Conservation (phyloP, 2,329 filamentous ascomycete genomes). For the Alternaria ethzedia region DNA sequence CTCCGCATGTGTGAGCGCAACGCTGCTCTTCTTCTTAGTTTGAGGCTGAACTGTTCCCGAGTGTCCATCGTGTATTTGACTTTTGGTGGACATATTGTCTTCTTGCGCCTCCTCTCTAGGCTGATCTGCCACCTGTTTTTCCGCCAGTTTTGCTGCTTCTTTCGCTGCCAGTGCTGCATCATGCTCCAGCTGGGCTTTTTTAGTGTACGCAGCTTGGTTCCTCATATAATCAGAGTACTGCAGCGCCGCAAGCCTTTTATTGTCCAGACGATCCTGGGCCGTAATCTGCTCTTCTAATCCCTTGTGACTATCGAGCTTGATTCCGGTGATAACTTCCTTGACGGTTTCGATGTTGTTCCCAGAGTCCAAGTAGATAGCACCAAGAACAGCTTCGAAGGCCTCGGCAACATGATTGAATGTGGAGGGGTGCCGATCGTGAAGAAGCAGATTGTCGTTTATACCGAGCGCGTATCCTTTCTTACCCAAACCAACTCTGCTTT, state of each 20-base stretch:
- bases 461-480: constrained; percentile 10
- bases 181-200: not conserved
- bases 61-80: not conserved
- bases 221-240: not conserved
- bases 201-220: not conserved
- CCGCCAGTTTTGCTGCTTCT: not conserved
- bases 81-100: not conserved
- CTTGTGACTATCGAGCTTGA: constrained; percentile 16
- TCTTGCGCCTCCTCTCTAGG: not conserved
- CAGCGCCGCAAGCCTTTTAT: not conserved
- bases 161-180: not conserved
- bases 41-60: not conserved
- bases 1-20: not conserved
- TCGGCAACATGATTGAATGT: constrained; percentile 18
- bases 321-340: constrained; percentile 9
- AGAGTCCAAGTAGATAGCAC: constrained; percentile 32
- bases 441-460: constrained; percentile 14
- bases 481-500: constrained; percentile 11
- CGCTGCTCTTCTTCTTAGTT: not conserved
- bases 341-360: constrained; percentile 10
- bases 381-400: constrained; percentile 29
- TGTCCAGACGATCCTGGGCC: not conserved
- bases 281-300: constrained; percentile 6
- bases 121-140: too few relatives aligned
- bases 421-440: not conserved